Evolutionary conservation across 1,284 basidiomycete genomes (phyloP), one percentile per base, ranked within the genome.

Genomic region (Exobasidium cylindrosporum): DNA sequence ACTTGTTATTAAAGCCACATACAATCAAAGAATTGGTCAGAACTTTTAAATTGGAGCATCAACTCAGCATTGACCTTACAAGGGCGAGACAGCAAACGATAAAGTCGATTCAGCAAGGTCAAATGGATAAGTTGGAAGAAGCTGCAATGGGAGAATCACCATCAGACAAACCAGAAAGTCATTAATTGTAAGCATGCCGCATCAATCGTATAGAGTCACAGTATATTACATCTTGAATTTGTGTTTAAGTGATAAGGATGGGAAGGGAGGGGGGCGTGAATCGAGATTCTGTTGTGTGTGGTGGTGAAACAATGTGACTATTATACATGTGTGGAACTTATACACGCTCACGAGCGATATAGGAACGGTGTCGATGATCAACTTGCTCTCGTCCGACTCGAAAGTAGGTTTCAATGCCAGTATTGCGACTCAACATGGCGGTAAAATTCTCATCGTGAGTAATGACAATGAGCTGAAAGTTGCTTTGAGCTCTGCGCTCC

Each of bases 401-500:
- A 70, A 73, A 78, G 62, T 79, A 79, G 59, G 73, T 67, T 54
- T 75, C 73, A 44, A 79, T 66, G 30, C 70, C 69, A 49, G 72
- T 70, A 23, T 35, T 62, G 61, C 77, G 74, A 3, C 67, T 67
- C 2, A 78, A 65, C 57, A 70, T 47, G 24, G 65, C 68, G 40
- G 77, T 54, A 50, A 78, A 78, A n/a, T 77, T 72, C 50, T 76
- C 72, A 63, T 78, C 77, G 64, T 78, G 77, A 7, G 77, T 77
- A 81, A 98, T 98, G 74, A 99, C 90, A 68, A 99, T 90, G 50
- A 98, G 85, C 82, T 99, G 95, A 85, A 97, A 97, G 81, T 96
- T 97, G 6, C 88, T 85, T 77, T 93, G 89, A 56, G 67, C 67
- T n/a, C 64, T 66, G 28, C 77, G 68, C 61, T 79, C 77, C 50